These are phyloP conservation scores for Neurospora cerealis DNA, from an alignment of 495 filamentous ascomycete species.

Conservation along the genomic window DNA sequence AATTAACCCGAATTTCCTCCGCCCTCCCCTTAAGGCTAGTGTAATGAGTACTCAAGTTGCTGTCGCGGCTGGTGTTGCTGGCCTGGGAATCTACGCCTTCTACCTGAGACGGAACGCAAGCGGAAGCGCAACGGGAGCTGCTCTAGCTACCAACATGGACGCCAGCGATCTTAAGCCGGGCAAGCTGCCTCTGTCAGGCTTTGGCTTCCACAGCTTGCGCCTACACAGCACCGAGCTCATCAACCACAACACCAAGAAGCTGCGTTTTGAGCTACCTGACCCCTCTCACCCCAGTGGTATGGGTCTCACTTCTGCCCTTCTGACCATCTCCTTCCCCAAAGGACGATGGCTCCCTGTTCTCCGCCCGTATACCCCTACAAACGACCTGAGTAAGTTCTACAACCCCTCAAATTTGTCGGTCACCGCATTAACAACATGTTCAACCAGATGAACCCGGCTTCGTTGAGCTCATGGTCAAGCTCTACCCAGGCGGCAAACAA, in stretches of 20 bases:
- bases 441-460: slow-evolving; percentile 45
- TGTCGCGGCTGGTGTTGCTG: slow-evolving; percentile 19
- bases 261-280: slow-evolving; percentile 52
- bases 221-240: slow-evolving; percentile 44
- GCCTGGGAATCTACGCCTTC: slow-evolving; percentile 18
- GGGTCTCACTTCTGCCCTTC: slow-evolving; percentile 43
- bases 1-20: slow-evolving; percentile 2
- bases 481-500: slow-evolving; percentile 53
- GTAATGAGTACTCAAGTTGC: slow-evolving; percentile 19
- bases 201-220: slow-evolving; percentile 29
- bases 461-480: slow-evolving; percentile 52
- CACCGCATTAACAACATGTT: too few relatives aligned
- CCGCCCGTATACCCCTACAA: slow-evolving; percentile 53
- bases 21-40: slow-evolving; percentile 8
- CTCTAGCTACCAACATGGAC: not conserved
- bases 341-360: slow-evolving; percentile 43
- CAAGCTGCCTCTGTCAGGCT: slow-evolving; percentile 19
- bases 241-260: slow-evolving; percentile 56
- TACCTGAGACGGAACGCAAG: slow-evolving; percentile 8
- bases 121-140: not conserved
- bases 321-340: slow-evolving; percentile 44
- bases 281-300: slow-evolving; percentile 39
- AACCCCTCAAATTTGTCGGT: not conserved
- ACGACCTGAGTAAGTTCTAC: slow-evolving; percentile 33
- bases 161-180: not conserved